phyloP scores from a whole-genome alignment of 805 yeast species.

The Saccharomycopsis sp. region DNA sequence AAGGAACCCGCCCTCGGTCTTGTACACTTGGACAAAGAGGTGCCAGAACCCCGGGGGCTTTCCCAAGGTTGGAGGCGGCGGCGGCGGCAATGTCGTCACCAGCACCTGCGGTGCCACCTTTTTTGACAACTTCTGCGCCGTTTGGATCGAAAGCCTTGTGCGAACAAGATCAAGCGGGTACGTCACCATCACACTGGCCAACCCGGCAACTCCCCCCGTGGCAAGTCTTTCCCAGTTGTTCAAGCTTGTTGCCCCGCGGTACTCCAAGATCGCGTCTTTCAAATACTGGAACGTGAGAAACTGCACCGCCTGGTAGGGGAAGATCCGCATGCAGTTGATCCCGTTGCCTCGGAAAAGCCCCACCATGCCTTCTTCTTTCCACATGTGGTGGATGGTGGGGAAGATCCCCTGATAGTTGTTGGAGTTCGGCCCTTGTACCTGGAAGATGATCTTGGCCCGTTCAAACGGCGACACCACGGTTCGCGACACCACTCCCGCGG shows the following conservation, averaged over 20 bases:
- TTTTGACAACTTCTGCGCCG: slow-evolving; percentile 48
- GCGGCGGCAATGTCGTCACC: neutral
- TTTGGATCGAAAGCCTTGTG: slow-evolving; percentile 82
- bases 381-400: slow-evolving; percentile 67
- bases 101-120: slow-evolving; percentile 30
- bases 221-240: slow-evolving; percentile 51
- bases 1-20: slow-evolving; percentile 68
- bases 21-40: slow-evolving; percentile 50
- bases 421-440: slow-evolving; percentile 60
- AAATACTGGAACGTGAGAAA: slow-evolving; percentile 67
- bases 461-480: slow-evolving; percentile 95
- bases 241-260: slow-evolving; percentile 30
- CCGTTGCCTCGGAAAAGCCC: slow-evolving; percentile 91
- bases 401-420: slow-evolving; percentile 58
- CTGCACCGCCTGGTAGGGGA: slow-evolving; percentile 93
- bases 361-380: slow-evolving; percentile 82
- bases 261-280: slow-evolving; percentile 29
- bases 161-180: slow-evolving; percentile 89
- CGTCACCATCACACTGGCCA: slow-evolving; percentile 68
- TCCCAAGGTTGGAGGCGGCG: slow-evolving; percentile 15
- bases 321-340: slow-evolving; percentile 77
- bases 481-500: slow-evolving; percentile 74
- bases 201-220: slow-evolving; percentile 79
- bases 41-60: slow-evolving; percentile 66
- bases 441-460: slow-evolving; percentile 84